Base-by-base conservation (phyloP, 306 rosid genomes). In the Mimosa bimucronata region DNA sequence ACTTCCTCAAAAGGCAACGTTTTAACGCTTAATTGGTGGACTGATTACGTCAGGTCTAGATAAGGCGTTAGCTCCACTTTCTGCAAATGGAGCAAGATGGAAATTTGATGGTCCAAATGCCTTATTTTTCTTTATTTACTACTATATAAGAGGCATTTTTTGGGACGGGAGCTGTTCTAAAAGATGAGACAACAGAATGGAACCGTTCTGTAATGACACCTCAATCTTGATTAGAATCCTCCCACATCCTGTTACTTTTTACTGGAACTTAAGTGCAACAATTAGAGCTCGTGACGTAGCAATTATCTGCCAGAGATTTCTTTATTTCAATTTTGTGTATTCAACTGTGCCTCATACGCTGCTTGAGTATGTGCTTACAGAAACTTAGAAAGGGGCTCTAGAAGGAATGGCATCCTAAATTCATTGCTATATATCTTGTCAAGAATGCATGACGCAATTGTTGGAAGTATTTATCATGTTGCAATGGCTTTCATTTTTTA, bases 351-450 rank as follows among this genome's bases (percentile, higher is more conserved):
- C 44, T 65, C 23, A 18, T 3, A 16, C 71, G 45, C 15, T 60
- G 72, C 65, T 15, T 15, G 73, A 72, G 52, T 61, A 25, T 40
- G 57, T 74, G 14, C 64, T n/a, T 12, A 42, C 3, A 29, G 82
- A 73, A n/a, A 11, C 18, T 10, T 44, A 62, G 25, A 42, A 64
- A 5, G 60, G 60, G 46, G 16, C 19, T 38, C 41, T 8, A 52
- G 42, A n/a, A n/a, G 34, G 18, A 41, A 73, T 16, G 37, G 67
- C 52, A 61, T 34, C 23, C 45, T 1, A 62, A 42, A 50, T 37
- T 67, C 71, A 29, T 44, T 81, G 25, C 44, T 15, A 50, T 45
- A 62, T 50, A 42, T 74, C 34, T 52, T 57, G 45, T n/a, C 40
- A 37, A n/a, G 25, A 30, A 26, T 58, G 58, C 42, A 52, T 18